Conservation (phyloP, 768 basidiomycete genomes). For the Auricularia sp. region DNA sequence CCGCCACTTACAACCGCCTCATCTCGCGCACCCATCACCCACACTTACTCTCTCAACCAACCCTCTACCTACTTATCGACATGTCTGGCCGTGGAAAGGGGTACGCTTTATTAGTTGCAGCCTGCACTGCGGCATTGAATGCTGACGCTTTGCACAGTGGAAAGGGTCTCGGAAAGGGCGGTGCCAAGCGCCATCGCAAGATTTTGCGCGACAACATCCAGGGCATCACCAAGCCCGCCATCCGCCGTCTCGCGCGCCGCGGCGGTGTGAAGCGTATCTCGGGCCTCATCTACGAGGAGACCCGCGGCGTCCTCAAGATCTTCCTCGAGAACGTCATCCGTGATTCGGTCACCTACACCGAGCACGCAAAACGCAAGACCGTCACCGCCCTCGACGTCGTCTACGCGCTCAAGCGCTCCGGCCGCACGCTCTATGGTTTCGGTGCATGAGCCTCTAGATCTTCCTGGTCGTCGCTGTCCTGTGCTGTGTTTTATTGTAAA, state of each 20-base stretch:
- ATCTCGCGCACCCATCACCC: neutral
- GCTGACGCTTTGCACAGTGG: constrained; percentile 22
- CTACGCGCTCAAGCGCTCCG: constrained; percentile 37
- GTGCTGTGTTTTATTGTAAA: too few relatives aligned
- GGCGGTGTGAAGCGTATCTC: constrained; percentile 43
- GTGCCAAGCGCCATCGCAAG: constrained; percentile 14
- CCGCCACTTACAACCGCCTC: neutral
- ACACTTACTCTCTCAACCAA: neutral
- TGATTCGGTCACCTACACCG: constrained; percentile 42
- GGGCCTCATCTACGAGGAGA: constrained; percentile 37
- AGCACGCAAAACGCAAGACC: constrained; percentile 35
- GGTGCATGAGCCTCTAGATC: too few relatives aligned
- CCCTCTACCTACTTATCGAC: constrained; percentile 10
- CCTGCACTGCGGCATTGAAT: neutral
- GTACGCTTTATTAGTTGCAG: constrained; percentile 2
- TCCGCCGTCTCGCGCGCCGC: constrained; percentile 37
- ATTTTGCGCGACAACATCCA: constrained; percentile 20
- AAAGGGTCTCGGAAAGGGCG: constrained; percentile 8
- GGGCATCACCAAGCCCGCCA: constrained; percentile 32
- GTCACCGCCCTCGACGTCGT: constrained; percentile 38
- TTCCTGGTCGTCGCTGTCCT: too few relatives aligned
- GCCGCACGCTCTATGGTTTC: constrained; percentile 39
- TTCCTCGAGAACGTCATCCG: constrained; percentile 33
- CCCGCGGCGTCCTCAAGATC: constrained; percentile 39
- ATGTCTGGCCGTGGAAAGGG: constrained; percentile 37